Evolutionary conservation across 345 rosid species (phyloP), one percentile per base, ranked within the genome.

Genomic region (Nasturtium officinale): DNA sequence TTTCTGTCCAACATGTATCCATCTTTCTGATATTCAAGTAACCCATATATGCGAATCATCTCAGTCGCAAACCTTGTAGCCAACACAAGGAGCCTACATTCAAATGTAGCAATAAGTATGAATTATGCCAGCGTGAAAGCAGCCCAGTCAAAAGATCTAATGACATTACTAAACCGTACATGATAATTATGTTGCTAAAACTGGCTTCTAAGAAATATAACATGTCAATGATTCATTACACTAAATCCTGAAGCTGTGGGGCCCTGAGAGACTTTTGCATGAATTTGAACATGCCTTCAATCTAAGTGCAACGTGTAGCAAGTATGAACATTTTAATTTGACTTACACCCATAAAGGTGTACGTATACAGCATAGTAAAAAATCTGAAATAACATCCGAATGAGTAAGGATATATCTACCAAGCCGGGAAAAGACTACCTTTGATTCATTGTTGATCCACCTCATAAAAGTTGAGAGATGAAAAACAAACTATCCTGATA

Each of bases 31-130:
- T 80, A 86, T 82, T 85, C 87, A 58, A 81, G 82, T 25, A 85
- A 71, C 59, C 96, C 96, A 83, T 82, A 88, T 45, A 79, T 83
- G 55, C 83, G 87, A 77, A 95, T 90, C 86, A 91, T 82, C 82
- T 90, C 87, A 80, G 90, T 95, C 10, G 93, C 85, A 75, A 95
- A 91, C 78, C 84, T 71, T 66, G 97, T 75, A 33, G 90, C 96
- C 80, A 90, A 69, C 47, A 82, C 83, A 61, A 95, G 96, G 78
- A 95, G 89, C 90, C 99, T 95, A 84, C 63, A 75, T 62, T 55
- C 72, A 55, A 67, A 80, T 65, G 77, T 58, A 51, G 81, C 48
- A 65, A 60, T n/a, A 59, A 59, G 53, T 58, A 61, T 23, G 46
- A n/a, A 67, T 63, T 63, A 66, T 57, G 55, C 40, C 30, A 69